phyloP scores from a whole-genome alignment of 2,329 filamentous ascomycete species.

The Alternaria longipes region DNA sequence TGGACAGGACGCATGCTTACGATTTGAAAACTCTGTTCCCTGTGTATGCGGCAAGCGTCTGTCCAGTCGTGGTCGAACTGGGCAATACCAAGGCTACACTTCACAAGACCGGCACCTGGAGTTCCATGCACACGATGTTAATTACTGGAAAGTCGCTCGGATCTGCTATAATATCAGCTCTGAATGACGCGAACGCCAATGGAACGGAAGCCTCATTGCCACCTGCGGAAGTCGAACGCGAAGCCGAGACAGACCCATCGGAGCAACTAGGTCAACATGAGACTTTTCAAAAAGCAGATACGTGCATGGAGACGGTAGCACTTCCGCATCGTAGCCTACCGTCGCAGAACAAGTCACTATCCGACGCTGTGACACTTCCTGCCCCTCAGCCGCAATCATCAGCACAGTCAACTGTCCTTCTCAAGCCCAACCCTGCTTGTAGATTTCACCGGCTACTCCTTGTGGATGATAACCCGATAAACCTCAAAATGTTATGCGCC shows the following conservation, averaged over 20 bases:
- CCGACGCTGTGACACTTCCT: background rate
- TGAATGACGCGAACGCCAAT: background rate
- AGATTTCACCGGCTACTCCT: slow-evolving; percentile 37
- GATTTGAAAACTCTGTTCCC: slow-evolving; percentile 5
- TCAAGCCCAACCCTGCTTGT: background rate
- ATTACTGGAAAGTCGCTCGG: slow-evolving; percentile 8
- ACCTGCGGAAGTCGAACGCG: background rate
- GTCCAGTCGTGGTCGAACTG: slow-evolving; percentile 5
- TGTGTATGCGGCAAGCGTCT: background rate
- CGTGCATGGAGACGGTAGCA: background rate
- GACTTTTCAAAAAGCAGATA: background rate
- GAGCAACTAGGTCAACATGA: background rate
- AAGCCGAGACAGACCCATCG: background rate
- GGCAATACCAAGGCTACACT: background rate
- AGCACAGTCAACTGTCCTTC: background rate
- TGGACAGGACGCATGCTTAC: background rate
- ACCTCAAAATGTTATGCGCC: slow-evolving; percentile 41
- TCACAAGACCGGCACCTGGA: background rate
- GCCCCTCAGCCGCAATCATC: background rate
- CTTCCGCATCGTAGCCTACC: slow-evolving; percentile 1
- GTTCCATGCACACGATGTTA: slow-evolving; percentile 3
- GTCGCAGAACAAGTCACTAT: background rate
- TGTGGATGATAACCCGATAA: slow-evolving; percentile 50
- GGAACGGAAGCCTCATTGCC: background rate
- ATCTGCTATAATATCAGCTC: slow-evolving; percentile 6